Base-by-base conservation (phyloP, 106 monocot genomes). In the Cymbidium sinense region DNA sequence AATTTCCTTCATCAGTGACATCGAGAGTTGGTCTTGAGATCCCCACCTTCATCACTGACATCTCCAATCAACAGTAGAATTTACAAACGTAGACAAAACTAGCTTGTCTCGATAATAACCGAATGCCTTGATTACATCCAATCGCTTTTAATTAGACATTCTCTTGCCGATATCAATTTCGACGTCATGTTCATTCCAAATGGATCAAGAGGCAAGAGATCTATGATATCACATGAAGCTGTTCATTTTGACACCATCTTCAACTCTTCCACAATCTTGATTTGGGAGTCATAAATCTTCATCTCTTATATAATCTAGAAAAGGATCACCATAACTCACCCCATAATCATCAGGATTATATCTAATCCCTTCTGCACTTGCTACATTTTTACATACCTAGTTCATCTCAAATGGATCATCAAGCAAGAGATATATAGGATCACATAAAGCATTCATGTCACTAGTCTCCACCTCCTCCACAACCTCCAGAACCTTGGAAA, bases 151-250 rank as follows among this genome's bases (percentile, higher is more conserved):
- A 93, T 82, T 11, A 0, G 80, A 27, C 7, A 65, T 65, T 29
- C 6, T 27, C 7, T 27, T 6, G 5, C 28, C 65, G 0, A 30
- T 5, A 65, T 65, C 28, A 2, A 30, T 30, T 31, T 29, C 21
- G 79, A 76, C 28, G 80, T 83, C 2, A 44, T 4, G 39, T 83
- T 82, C 92, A 92, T 92, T 34, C 77, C 92, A 50, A 92, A 92
- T 3, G 92, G 92, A 81, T 92, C 92, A 0, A 74, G 34, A 0
- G 92, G 92, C 30, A 92, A 80, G 39, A 85, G 70, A 39, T 87
- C 83, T 5, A 77, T 65, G 0, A 80, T 64, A 75, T 86, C 86
- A 36, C 61, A 30, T 21, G 51, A 75, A 23, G n/a, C 51, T 69
- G 31, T 50, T 71, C 20, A 36, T 67, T 0, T 71, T 43, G 10